Conservation (phyloP, 345 rosid species). For the Dimocarpus longan region DNA sequence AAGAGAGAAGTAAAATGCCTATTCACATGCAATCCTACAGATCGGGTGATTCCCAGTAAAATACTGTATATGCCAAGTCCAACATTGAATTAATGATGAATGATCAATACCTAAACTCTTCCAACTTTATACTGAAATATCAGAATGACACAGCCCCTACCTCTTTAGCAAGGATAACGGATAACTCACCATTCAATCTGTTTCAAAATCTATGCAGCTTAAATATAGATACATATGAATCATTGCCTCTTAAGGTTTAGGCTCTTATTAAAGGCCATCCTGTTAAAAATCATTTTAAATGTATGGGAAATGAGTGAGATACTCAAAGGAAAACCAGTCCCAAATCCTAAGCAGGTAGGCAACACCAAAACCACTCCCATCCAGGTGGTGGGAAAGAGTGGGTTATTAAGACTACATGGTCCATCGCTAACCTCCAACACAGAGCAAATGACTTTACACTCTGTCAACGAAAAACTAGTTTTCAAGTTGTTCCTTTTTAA, state of each 20-base stretch:
- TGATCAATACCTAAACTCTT: background rate
- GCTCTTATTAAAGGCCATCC: background rate
- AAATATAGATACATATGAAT: background rate
- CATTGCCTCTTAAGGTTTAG: background rate
- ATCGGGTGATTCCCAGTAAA: background rate
- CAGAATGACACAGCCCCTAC: background rate
- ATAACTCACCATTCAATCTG: background rate
- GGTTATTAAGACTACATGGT: background rate
- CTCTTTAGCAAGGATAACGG: background rate
- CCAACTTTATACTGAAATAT: background rate
- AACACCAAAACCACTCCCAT: conserved; percentile 5
- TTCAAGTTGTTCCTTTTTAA: background rate
- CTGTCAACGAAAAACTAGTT: background rate
- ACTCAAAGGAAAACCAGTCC: background rate
- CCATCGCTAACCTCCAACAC: background rate
- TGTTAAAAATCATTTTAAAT: background rate
- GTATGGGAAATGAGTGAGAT: background rate
- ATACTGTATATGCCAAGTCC: background rate
- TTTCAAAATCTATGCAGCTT: background rate
- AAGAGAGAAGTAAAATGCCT: conserved; percentile 5
- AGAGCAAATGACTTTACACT: background rate
- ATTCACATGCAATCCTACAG: conserved; percentile 6
- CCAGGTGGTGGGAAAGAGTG: background rate
- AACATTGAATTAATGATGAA: conserved; percentile 5
- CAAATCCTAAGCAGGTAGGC: conserved; percentile 4